Evolutionary conservation across 1,139 yeast genomes (phyloP), one percentile per base, ranked within the genome.

Genomic region (Eremothecium cymbalariae): DNA sequence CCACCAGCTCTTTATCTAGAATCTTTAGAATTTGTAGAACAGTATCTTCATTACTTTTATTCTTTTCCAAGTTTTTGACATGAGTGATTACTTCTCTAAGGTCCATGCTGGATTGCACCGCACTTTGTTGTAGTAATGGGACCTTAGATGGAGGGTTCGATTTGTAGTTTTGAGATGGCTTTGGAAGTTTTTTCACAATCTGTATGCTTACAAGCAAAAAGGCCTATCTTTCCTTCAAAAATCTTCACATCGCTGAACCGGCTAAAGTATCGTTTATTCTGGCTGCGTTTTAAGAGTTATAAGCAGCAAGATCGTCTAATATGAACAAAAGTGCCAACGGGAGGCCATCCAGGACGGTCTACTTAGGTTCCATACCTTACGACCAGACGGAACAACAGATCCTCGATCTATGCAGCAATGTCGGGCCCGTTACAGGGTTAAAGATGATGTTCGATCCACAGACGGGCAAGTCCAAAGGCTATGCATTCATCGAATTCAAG

Each of bases 301-400:
- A n/a, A n/a, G n/a, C n/a, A n/a, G n/a, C n/a, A n/a, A n/a, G n/a
- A n/a, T n/a, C n/a, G n/a, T n/a, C 21, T 5, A 27, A 18, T n/a
- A 27, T 27, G 30, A 27, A 27, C 14, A 27, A 27, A 21, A 17
- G 19, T 17, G 30, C 13, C 28, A 34, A 32, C 20, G 38, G 38
- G 8, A 19, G 32, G 7, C 69, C 69, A 1, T 59, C 69, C 3
- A 51, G 62, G 39, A 72, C 69, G 21, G 71, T 77, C 4, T 74
- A 73, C 47, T 68, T 77, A 18, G 82, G 84, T 2, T 72, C 77
- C 2, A 75, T 78, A 18, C 86, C 86, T 2, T 77, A 70, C 48
- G 85, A 78, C 48, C 77, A 79, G 51, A 82, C 95, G 0, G 97
- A 88, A 56, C 95, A 85, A 50, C 96, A 88, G 58, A 81, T 88